A percentile compares a stretch with the other conserved stretches of the same genome.
These are phyloP conservation scores for Berkeleyomyces basicola DNA, from an alignment of 2,329 filamentous ascomycete species.

Conservation along the genomic window DNA sequence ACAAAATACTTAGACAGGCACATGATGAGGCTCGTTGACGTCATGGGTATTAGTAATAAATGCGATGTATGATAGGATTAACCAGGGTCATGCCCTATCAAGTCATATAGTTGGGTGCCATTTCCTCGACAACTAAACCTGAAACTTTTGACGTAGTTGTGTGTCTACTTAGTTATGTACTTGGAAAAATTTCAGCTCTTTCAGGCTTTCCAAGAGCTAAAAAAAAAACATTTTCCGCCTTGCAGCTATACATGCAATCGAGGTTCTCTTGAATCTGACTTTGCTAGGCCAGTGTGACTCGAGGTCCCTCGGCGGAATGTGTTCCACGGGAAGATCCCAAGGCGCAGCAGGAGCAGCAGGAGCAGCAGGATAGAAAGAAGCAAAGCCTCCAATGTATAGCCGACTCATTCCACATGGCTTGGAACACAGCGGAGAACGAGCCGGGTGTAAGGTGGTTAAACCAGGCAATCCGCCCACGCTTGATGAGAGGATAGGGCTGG, in stretches of 20 bases:
- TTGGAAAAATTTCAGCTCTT: background rate
- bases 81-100: too few relatives aligned
- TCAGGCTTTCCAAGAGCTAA: background rate
- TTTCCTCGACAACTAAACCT: too few relatives aligned
- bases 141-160: too few relatives aligned
- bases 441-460: background rate
- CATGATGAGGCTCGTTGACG: background rate
- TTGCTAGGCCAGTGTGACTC: background rate
- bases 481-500: background rate
- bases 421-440: background rate
- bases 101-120: too few relatives aligned
- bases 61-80: too few relatives aligned
- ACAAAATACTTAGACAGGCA: background rate
- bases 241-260: background rate
- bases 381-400: background rate
- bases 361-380: background rate
- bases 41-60: background rate
- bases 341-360: background rate
- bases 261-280: background rate
- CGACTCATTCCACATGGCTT: background rate
- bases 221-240: background rate
- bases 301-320: background rate
- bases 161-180: too few relatives aligned
- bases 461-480: background rate
- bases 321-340: background rate